A percentile compares a stretch with the other conserved stretches of the same genome.
Conservation (phyloP, 306 rosid genomes). For the Alnus rubra region DNA sequence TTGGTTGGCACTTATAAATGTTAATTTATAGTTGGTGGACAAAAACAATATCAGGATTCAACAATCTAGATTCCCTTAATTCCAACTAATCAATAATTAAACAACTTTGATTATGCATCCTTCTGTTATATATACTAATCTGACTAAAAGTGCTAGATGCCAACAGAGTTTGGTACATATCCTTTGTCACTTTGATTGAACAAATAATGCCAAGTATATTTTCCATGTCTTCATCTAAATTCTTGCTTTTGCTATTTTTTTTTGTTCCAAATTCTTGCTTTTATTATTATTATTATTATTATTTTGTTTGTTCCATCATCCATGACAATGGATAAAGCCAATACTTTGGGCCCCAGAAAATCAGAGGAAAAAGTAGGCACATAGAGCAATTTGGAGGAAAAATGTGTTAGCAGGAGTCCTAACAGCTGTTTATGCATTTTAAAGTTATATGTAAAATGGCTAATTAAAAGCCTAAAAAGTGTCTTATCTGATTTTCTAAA, state of each 20-base stretch:
- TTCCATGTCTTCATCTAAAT: background rate
- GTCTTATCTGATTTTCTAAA: too few relatives aligned
- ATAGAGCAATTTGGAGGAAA: too few relatives aligned
- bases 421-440: too few relatives aligned
- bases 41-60: constrained; percentile 14
- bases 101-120: background rate
- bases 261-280: background rate
- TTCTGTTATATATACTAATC: background rate
- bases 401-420: too few relatives aligned
- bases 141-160: background rate
- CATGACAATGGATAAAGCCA: too few relatives aligned
- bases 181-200: background rate
- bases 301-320: too few relatives aligned
- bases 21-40: constrained; percentile 7
- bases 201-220: background rate
- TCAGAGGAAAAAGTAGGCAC: too few relatives aligned
- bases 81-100: background rate
- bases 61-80: constrained; percentile 17
- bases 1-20: background rate
- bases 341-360: too few relatives aligned
- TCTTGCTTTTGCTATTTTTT: background rate
- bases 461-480: too few relatives aligned
- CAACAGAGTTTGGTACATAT: background rate
- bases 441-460: too few relatives aligned
- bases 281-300: background rate